A percentile compares a stretch with the other conserved stretches of the same genome.
Evolutionary conservation across 2,329 filamentous ascomycete species (phyloP).

Genomic region (Aspergillus aculeatinus): DNA sequence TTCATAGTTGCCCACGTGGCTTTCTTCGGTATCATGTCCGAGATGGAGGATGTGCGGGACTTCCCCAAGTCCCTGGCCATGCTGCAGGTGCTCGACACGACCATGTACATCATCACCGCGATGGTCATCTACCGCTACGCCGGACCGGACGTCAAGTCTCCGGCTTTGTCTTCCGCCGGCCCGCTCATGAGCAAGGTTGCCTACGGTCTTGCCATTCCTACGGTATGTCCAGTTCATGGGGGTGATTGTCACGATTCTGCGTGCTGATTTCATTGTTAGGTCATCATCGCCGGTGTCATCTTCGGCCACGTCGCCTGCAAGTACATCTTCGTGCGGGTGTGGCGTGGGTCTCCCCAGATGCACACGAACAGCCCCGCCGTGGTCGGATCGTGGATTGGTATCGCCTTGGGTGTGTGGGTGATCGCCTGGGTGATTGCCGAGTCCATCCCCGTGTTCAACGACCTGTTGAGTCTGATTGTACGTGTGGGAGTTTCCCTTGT

Average conservation of each 20-base stretch:
- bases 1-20: constrained; percentile 56
- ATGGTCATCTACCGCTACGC: constrained; percentile 67
- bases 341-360: constrained; percentile 58
- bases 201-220: constrained; percentile 67
- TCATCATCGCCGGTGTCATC: constrained; percentile 68
- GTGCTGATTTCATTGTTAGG: constrained; percentile 2
- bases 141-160: constrained; percentile 60
- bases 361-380: constrained; percentile 50
- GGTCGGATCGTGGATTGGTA: constrained; percentile 57
- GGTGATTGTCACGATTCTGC: no score
- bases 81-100: constrained; percentile 59
- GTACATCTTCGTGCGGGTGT: constrained; percentile 64
- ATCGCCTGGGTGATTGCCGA: constrained; percentile 67
- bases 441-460: constrained; percentile 67
- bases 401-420: constrained; percentile 57
- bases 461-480: constrained; percentile 61
- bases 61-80: constrained; percentile 63
- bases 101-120: constrained; percentile 64
- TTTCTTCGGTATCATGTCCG: constrained; percentile 66
- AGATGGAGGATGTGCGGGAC: constrained; percentile 60
- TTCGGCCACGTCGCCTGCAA: constrained; percentile 66
- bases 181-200: constrained; percentile 60
- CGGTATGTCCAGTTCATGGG: constrained; percentile 26
- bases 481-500: constrained; percentile 3
- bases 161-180: constrained; percentile 64